Evolutionary conservation across 148 eudicot genomes (phyloP).

Genomic region (Vaccinium darrowii): DNA sequence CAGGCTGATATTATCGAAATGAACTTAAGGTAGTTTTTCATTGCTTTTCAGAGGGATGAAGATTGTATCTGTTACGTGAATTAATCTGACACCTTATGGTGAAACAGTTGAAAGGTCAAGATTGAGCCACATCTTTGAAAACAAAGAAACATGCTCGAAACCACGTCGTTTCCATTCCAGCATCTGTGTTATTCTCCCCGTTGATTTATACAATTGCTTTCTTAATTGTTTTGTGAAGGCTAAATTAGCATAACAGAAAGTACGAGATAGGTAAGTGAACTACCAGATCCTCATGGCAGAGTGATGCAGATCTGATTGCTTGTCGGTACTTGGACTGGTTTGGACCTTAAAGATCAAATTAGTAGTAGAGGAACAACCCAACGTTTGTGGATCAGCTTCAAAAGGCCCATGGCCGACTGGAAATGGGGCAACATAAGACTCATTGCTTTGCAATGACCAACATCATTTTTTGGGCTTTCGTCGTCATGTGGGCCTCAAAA

Average conservation of each 20-base stretch:
- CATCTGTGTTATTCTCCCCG: not conserved
- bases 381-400: not conserved
- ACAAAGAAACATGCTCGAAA: not conserved
- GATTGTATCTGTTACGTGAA: not conserved
- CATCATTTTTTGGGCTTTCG: not conserved
- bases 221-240: not conserved
- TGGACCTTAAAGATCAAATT: not conserved
- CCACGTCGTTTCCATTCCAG: not conserved
- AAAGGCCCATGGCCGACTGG: constrained; percentile 1
- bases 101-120: not conserved
- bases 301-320: not conserved
- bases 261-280: not conserved
- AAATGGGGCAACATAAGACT: not conserved
- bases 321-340: not conserved
- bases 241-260: not conserved
- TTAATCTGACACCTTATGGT: not conserved
- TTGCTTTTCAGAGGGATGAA: not conserved
- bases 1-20: not conserved
- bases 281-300: not conserved
- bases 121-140: not conserved
- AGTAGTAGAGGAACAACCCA: not conserved
- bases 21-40: not conserved
- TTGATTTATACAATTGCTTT: not conserved
- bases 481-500: not conserved
- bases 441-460: not conserved